These are phyloP conservation scores for Cladorrhinum samala DNA, from an alignment of 495 filamentous ascomycete species.

Conservation along the genomic window DNA sequence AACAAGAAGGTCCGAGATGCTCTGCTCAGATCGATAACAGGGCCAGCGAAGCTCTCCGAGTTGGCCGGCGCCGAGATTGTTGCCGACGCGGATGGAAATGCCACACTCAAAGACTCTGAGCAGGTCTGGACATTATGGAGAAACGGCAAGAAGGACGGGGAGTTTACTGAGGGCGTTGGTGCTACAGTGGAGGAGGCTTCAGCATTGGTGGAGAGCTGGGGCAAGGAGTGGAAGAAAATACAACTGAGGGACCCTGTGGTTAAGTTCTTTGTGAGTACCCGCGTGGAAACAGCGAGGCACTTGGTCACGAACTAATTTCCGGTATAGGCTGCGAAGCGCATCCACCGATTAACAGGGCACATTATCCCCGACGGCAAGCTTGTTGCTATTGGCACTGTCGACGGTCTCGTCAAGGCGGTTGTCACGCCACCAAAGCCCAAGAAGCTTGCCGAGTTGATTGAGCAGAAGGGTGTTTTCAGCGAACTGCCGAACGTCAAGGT, in stretches of 20 bases:
- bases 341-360: constrained; percentile 69
- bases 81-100: constrained; percentile 18
- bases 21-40: not conserved
- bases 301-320: no score
- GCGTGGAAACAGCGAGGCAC: not conserved
- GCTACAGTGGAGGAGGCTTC: constrained; percentile 23
- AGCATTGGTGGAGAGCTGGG: constrained; percentile 32
- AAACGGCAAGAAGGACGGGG: constrained; percentile 1
- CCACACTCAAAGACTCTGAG: constrained; percentile 16
- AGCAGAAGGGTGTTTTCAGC: constrained; percentile 36
- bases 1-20: constrained; percentile 19
- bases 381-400: constrained; percentile 45
- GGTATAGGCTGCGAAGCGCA: constrained; percentile 69
- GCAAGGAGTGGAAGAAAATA: constrained; percentile 46
- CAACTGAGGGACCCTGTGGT: constrained; percentile 51
- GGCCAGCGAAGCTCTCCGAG: constrained; percentile 10
- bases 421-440: constrained; percentile 52
- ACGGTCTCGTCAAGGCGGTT: constrained; percentile 49
- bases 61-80: constrained; percentile 13
- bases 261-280: constrained; percentile 59
- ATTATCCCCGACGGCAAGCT: constrained; percentile 64
- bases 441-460: constrained; percentile 44
- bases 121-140: constrained; percentile 3
- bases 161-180: not conserved
- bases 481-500: constrained; percentile 66